Evolutionary conservation across 2,329 filamentous ascomycete genomes (phyloP).

Genomic region (Periconia macrospinosa): DNA sequence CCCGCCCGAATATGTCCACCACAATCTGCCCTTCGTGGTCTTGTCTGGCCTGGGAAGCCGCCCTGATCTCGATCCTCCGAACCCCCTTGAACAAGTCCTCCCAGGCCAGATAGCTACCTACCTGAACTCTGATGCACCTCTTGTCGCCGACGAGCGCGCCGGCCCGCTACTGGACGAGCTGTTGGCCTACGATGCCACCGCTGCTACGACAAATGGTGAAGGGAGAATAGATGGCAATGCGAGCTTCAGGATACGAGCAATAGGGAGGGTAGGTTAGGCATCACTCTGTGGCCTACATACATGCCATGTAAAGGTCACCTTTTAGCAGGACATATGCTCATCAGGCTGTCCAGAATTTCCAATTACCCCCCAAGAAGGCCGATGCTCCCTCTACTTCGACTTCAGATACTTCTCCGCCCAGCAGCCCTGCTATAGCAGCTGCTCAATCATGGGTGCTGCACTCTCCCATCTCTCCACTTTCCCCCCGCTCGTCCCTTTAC

Average conservation of each 20-base stretch:
- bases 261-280: conserved; percentile 75
- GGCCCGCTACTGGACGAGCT: conserved; percentile 68
- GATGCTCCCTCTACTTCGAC: conserved; percentile 58
- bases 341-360: conserved; percentile 50
- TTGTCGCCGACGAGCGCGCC: conserved; percentile 66
- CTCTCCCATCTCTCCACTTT: conserved; percentile 88
- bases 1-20: conserved; percentile 76
- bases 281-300: conserved; percentile 9
- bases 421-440: conserved; percentile 56
- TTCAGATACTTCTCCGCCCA: conserved; percentile 53
- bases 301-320: background rate
- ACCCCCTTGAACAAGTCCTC: conserved; percentile 45
- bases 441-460: conserved; percentile 63
- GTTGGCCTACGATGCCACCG: conserved; percentile 64
- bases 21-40: conserved; percentile 83
- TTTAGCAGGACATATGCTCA: conserved; percentile 18
- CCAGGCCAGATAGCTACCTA: conserved; percentile 56
- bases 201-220: conserved; percentile 66
- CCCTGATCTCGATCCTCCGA: conserved; percentile 43
- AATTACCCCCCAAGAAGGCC: conserved; percentile 64
- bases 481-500: conserved; percentile 78
- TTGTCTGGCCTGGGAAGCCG: conserved; percentile 69
- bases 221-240: conserved; percentile 49
- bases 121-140: conserved; percentile 71
- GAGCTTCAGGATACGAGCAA: conserved; percentile 69